Percentiles rank a stretch among this genome's conserved stretches.
phyloP scores from a whole-genome alignment of 2,329 filamentous ascomycete species.

The Periconia macrospinosa region DNA sequence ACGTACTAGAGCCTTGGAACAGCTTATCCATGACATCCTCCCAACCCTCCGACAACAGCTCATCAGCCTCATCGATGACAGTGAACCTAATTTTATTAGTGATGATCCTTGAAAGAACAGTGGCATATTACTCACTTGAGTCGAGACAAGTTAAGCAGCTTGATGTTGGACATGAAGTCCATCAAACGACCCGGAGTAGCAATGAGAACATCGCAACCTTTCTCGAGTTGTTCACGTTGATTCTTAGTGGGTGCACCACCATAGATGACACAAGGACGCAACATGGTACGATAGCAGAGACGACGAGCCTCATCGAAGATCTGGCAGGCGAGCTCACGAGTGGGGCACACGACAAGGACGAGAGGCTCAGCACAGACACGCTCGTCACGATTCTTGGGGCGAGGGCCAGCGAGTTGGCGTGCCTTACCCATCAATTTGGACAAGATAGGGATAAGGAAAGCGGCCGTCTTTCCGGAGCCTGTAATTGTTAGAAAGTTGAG shows the following conservation, averaged over 20 bases:
- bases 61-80: constrained; percentile 92
- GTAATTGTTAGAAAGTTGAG: constrained; percentile 2
- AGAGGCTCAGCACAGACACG: constrained; percentile 79
- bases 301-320: constrained; percentile 94
- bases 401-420: constrained; percentile 78
- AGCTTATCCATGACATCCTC: constrained; percentile 73
- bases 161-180: constrained; percentile 76
- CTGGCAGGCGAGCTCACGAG: constrained; percentile 87
- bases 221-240: constrained; percentile 72
- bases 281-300: constrained; percentile 91
- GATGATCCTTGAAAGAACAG: background rate
- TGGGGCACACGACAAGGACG: constrained; percentile 82
- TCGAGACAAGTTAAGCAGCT: constrained; percentile 71
- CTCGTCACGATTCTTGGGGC: constrained; percentile 61
- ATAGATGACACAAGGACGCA: constrained; percentile 87
- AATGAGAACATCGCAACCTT: constrained; percentile 87
- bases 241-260: constrained; percentile 74
- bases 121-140: constrained; percentile 63
- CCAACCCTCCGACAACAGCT: constrained; percentile 84
- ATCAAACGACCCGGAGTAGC: constrained; percentile 84
- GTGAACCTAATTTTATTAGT: constrained; percentile 51
- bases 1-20: constrained; percentile 75
- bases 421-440: constrained; percentile 95
- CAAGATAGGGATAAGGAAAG: constrained; percentile 85
- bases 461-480: constrained; percentile 97